Conservation (phyloP, 2,329 filamentous ascomycete genomes). For the Neofusicoccum sp. region DNA sequence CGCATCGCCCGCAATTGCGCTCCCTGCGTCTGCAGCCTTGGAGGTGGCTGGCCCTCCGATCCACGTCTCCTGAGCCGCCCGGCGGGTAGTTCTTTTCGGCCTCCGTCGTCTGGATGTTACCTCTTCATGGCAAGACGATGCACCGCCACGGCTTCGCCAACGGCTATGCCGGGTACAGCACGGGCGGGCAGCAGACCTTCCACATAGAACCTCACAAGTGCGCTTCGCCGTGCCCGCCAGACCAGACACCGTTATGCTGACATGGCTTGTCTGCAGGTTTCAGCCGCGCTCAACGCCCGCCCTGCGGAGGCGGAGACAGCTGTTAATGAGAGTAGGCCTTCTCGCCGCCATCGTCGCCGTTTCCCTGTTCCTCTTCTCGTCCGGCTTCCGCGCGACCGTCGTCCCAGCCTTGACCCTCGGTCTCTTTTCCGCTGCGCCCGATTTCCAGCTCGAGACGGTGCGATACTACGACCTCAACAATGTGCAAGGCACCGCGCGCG, state of each 20-base stretch:
- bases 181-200: constrained; percentile 67
- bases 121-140: constrained; percentile 75
- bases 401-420: constrained; percentile 66
- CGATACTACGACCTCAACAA: constrained; percentile 95
- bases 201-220: constrained; percentile 89
- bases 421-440: constrained; percentile 63
- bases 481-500: constrained; percentile 84
- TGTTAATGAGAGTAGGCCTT: constrained; percentile 66
- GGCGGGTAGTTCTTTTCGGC: constrained; percentile 7
- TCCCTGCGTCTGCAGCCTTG: neutral
- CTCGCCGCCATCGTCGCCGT: constrained; percentile 57
- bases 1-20: constrained; percentile 12
- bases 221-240: constrained; percentile 31
- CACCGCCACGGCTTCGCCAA: constrained; percentile 86
- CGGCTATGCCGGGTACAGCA: constrained; percentile 68
- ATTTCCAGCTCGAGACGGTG: constrained; percentile 85
- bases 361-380: constrained; percentile 69
- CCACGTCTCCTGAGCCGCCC: constrained; percentile 16
- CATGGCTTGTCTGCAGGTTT: constrained; percentile 58
- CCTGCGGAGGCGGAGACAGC: constrained; percentile 68
- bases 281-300: constrained; percentile 77
- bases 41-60: constrained; percentile 14
- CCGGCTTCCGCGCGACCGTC: constrained; percentile 66
- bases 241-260: constrained; percentile 30
- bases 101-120: constrained; percentile 50